Evolutionary conservation across 768 basidiomycete species (phyloP), one percentile per base, ranked within the genome.

Genomic region (Hygrocybe punicea): DNA sequence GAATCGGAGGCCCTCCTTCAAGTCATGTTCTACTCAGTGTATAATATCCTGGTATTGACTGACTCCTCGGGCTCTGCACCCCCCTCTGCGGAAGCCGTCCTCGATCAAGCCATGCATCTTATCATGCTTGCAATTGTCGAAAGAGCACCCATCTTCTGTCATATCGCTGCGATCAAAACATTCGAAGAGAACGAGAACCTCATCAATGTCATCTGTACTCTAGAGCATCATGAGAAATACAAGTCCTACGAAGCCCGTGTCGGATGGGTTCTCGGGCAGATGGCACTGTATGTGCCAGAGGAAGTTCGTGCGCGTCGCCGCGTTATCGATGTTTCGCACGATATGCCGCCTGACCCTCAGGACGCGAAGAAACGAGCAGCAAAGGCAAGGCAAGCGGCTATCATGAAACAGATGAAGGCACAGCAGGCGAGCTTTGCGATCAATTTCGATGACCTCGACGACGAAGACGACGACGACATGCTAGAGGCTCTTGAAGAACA

Each of bases 361-460:
- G 86, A 86, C 56, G 81, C 84, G 42, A 90, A 87, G 77, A 92
- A 91, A 67, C 79, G 78, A 25, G 91, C 93, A 4, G 93, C 91
- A 7, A 93, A 93, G 69, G 89, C 85, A 11, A 79, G 95, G n/a
- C 89, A 97, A 69, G 91, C 89, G 58, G 88, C 90, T 0, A 91
- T 99, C 65, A 91, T 99, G 93, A 84, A 86, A 65, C 87, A 97
- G 73, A 98, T 98, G 84, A 93, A 91, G 65, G 86, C 87, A 23
- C 91, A 94, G 65, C 95, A 98, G 66, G 87, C 85, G 29, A 89
- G 86, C 61, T 92, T 95, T 69, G 85, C 91, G 2, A 80, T 83
- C 66, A 89, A 86, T 61, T 86, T 90, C 57, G 85, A 85, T 48
- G 88, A 91, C 51, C 78, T 76, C 3, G 81, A 83, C 21, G 89